Evolutionary conservation across 2,329 filamentous ascomycete genomes (phyloP), one percentile per base, ranked within the genome.

Genomic region (Pseudocercospora crystallina): DNA sequence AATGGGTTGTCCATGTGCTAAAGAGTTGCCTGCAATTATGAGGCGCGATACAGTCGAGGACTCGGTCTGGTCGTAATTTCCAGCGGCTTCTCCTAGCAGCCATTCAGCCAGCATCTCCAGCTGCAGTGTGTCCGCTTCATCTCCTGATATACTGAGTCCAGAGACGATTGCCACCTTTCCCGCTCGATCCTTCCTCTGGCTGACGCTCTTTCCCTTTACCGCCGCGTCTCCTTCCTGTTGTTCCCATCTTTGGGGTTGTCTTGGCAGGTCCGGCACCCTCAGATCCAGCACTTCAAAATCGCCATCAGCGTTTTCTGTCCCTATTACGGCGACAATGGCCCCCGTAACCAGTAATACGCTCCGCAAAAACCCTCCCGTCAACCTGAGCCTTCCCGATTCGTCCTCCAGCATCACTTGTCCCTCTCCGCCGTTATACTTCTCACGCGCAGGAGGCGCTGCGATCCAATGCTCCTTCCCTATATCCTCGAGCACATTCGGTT

Each of bases 381-480:
- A 75, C 14, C 85, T 81, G 59, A 99, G 77, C 17, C 95, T 85
- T 40, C 94, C 94, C 0, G 90, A 96, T 70, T 97, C 92, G 69
- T 99, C 94, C 70, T 99, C 94, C 34, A 99, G 76, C 84, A 95
- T 95, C 54, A 63, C 62, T 13, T 58, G 45, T 40, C 60, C 54
- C 13, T 43, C 46, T 3, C 50, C 49, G n/a, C 54, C 57, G 15
- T 57, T 49, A 31, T 67, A 68, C 61, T 90, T 94, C 58, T 86
- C 79, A 53, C 85, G 80, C 7, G 84, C 80, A 11, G 88, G 83
- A 8, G 91, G 90, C 1, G 88, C 90, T 0, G 89, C 86, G 52
- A 95, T 90, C 86, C 89, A 96, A 67, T 91, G 88, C 87, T 95
- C 92, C 72, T 95, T 95, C 35, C 89, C 87, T 36, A 99, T 88